These are phyloP conservation scores for Penicillium sp. DNA, from an alignment of 2,329 filamentous ascomycete species.

Conservation along the genomic window DNA sequence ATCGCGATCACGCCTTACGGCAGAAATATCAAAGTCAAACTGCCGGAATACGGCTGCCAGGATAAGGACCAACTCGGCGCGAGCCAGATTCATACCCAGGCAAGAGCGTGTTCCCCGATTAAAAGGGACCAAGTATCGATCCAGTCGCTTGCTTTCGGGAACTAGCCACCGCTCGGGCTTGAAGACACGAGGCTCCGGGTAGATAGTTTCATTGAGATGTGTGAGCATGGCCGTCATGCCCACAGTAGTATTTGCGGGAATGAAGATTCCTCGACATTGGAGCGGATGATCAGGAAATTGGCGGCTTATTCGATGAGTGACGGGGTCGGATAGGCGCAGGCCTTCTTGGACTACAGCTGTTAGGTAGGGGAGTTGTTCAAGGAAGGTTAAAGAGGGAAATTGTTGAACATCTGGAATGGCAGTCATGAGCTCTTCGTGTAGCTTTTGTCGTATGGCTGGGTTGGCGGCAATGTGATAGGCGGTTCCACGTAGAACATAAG, in stretches of 20 bases:
- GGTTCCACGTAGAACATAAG: neutral
- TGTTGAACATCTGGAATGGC: neutral
- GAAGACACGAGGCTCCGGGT: neutral
- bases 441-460: neutral
- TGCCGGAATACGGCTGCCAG: neutral
- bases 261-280: neutral
- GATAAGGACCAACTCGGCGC: neutral
- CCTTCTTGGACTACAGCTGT: neutral
- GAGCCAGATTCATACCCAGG: neutral
- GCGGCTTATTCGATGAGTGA: neutral
- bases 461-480: neutral
- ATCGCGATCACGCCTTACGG: neutral
- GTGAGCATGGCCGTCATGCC: neutral
- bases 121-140: neutral
- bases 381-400: neutral
- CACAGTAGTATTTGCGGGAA: neutral
- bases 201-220: neutral
- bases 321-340: neutral
- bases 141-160: neutral
- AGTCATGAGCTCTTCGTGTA: neutral
- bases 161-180: neutral
- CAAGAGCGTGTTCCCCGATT: neutral
- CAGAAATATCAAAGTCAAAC: neutral
- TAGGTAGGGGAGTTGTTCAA: neutral
- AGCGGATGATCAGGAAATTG: neutral